Base-by-base conservation (phyloP, 352 stramenopile genomes). In the Globisporangium carolinianum region DNA sequence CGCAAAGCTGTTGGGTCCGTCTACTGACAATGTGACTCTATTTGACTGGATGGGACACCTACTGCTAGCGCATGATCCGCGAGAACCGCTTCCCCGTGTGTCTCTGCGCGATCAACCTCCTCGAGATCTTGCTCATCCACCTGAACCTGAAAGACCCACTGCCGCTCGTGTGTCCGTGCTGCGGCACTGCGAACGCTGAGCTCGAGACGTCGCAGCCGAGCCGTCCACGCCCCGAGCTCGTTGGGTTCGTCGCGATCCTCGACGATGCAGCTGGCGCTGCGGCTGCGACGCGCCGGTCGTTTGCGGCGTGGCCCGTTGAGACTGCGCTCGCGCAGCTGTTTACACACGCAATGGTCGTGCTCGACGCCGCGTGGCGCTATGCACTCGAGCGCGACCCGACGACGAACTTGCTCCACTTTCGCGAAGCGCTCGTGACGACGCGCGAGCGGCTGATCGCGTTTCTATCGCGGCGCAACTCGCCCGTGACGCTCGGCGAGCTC, bases 11-110 rank as follows among this genome's bases (percentile, higher is more conserved):
- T 32, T 32, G 24, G 24, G 24, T 32, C 24, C 24, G 3, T 32
- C 24, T 32, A 32, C 24, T 32, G 24, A 32, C 24, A 32, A 32
- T 32, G 24, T 4, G 41, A 46, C 41, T 46, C 42, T 12, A 11
- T n/a, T 14, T 6, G 12, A 17, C 42, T 8, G 12, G 0, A 10
- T 46, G 10, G 41, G 10, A 6, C 8, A 10, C 15, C 10, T 46
- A n/a, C 10, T 15, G 6, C 42, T n/a, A 88, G 79, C 76, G 79
- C 43, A 83, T 89, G 60, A 61, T 86, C 51, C 68, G 72, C 12
- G 79, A 89, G 37, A 89, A 89, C 54, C 74, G 73, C n/a, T 89
- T 87, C 55, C 79, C 79, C 2, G 71, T 89, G 11, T 87, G 75
- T 39, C 54, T 87, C 46, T 83, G 71, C 36, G 75, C 76, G 7